Percentiles rank a stretch among this genome's conserved stretches.
Conservation (phyloP, 1,284 basidiomycete genomes). For the Naganishia albida region DNA sequence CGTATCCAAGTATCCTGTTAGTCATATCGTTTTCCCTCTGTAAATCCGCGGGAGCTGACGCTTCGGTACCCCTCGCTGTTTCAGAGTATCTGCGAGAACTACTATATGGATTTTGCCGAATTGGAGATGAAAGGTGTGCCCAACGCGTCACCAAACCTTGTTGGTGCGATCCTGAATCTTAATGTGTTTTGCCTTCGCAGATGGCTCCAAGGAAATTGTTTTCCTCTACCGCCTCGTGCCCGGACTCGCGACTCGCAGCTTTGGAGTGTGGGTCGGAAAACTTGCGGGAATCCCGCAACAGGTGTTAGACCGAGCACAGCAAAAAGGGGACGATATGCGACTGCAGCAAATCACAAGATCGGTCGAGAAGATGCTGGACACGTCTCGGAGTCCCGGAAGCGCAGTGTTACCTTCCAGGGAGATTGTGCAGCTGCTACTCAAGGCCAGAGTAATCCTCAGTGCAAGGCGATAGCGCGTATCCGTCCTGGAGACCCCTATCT, state of each 20-base stretch:
- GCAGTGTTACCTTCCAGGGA: neutral
- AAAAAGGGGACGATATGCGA: slow-evolving; percentile 31
- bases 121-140: slow-evolving; percentile 40
- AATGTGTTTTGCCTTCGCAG: slow-evolving; percentile 54
- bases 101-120: slow-evolving; percentile 80
- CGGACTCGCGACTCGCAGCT: slow-evolving; percentile 77
- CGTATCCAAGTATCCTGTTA: slow-evolving; percentile 58
- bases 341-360: slow-evolving; percentile 6
- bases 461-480: neutral
- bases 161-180: slow-evolving; percentile 19
- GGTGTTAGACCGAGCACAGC: slow-evolving; percentile 64
- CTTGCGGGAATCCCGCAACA: slow-evolving; percentile 75
- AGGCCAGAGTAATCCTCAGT: neutral
- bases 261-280: slow-evolving; percentile 68
- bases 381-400: neutral
- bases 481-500: too few species aligned
- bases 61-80: neutral
- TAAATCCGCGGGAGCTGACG: slow-evolving; percentile 56
- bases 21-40: slow-evolving; percentile 52
- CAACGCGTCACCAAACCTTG: neutral
- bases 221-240: slow-evolving; percentile 76
- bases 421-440: neutral
- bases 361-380: neutral
- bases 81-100: slow-evolving; percentile 61
- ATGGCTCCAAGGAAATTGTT: slow-evolving; percentile 74